phyloP scores from a whole-genome alignment of 1,284 basidiomycete species.

The Cutaneotrichosporon dermatis region DNA sequence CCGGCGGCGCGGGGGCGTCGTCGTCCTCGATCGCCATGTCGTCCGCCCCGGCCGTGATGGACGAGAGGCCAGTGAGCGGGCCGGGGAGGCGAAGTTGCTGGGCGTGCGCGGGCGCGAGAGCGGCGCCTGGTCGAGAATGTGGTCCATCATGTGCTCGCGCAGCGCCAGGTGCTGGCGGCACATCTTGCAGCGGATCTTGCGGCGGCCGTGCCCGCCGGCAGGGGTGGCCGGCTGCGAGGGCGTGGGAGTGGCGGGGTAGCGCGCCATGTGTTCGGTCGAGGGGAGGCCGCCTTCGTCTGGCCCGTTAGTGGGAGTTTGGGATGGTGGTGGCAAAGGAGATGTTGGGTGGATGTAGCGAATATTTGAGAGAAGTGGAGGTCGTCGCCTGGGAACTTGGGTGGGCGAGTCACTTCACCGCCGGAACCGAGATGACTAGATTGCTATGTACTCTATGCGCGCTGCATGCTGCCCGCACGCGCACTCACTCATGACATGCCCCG shows the following conservation, averaged over 20 bases:
- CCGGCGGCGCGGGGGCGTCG: not conserved
- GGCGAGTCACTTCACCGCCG: not conserved
- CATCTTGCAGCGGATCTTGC: conserved; percentile 78
- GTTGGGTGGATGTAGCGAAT: no score
- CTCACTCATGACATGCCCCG: conserved; percentile 69
- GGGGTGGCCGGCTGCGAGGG: conserved; percentile 62
- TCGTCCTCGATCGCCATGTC: conserved; percentile 11
- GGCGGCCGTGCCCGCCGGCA: conserved; percentile 31
- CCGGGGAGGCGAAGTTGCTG: conserved; percentile 29
- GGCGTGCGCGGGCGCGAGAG: conserved; percentile 42
- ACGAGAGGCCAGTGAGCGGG: conserved; percentile 1
- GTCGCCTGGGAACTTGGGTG: not conserved
- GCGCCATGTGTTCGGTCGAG: conserved; percentile 68
- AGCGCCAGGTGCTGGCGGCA: conserved; percentile 82
- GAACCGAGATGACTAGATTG: no score
- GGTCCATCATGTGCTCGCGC: conserved; percentile 85
- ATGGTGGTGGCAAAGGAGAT: not conserved
- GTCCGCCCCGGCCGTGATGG: not conserved
- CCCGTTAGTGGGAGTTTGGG: not conserved
- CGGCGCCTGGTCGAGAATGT: conserved; percentile 56
- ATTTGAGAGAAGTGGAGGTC: not conserved
- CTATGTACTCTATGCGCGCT: no score
- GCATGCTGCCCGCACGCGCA: not conserved
- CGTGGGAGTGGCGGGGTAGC: conserved; percentile 62
- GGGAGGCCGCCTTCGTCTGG: conserved; percentile 62